These are phyloP conservation scores for Casaregolazyma suthepensis DNA, from an alignment of 1,139 yeast species.

Conservation along the genomic window DNA sequence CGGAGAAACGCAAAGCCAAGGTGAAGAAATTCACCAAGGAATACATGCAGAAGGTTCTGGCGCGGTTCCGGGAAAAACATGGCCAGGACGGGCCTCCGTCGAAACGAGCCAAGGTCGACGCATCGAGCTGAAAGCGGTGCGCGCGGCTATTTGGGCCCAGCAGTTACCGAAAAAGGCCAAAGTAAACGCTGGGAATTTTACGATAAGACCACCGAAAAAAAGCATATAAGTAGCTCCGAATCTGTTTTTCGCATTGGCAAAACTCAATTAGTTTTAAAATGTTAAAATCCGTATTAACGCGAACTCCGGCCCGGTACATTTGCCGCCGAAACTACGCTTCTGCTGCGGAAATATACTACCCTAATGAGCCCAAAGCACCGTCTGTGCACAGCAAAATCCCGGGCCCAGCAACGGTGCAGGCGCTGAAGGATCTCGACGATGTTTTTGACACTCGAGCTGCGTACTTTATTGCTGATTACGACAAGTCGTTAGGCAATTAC, in stretches of 20 bases:
- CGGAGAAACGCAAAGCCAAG: conserved; percentile 59
- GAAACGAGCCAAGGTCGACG: not conserved
- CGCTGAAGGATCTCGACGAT: conserved; percentile 43
- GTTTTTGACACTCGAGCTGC: conserved; percentile 62
- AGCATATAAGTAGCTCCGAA: not conserved
- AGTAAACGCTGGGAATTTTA: not conserved
- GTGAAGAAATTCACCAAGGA: conserved; percentile 55
- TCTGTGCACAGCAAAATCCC: conserved; percentile 50
- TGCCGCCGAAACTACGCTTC: conserved; percentile 21
- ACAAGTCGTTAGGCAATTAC: conserved; percentile 64
- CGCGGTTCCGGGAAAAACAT: conserved; percentile 43
- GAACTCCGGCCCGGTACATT: not conserved
- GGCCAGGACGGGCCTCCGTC: not conserved
- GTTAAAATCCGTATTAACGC: not conserved
- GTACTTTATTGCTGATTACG: conserved; percentile 63
- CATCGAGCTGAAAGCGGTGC: not conserved
- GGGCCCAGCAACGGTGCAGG: conserved; percentile 53
- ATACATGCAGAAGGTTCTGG: conserved; percentile 71
- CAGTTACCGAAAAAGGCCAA: not conserved
- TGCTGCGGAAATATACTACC: conserved; percentile 36
- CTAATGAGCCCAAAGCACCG: conserved; percentile 63
- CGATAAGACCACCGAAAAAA: not conserved
- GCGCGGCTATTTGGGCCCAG: not conserved
- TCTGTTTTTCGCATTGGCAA: not conserved
- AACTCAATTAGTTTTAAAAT: not conserved